These are phyloP conservation scores for Ciborinia camelliae DNA, from an alignment of 2,329 filamentous ascomycete genomes.

Conservation along the genomic window DNA sequence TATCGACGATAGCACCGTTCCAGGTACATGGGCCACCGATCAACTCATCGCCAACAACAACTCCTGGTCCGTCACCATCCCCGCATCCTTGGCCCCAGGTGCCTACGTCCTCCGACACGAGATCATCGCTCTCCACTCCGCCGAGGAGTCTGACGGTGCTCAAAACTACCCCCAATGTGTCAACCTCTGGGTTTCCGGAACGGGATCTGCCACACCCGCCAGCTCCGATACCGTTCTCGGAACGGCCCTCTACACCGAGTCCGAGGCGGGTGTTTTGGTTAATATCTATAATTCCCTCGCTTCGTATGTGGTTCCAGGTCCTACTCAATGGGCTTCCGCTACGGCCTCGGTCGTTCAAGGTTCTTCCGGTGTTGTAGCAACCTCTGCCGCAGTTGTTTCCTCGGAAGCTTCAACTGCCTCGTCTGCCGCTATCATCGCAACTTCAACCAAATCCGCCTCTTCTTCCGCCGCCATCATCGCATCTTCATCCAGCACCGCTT, in stretches of 20 bases:
- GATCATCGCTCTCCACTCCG: constrained; percentile 35
- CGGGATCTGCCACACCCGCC: constrained; percentile 40
- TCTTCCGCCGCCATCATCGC: not conserved
- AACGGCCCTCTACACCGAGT: constrained; percentile 42
- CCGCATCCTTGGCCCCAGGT: constrained; percentile 42
- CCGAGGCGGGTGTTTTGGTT: constrained; percentile 43
- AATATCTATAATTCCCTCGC: constrained; percentile 40
- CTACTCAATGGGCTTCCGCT: constrained; percentile 24
- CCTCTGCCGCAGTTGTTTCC: not conserved
- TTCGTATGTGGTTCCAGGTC: constrained; percentile 39
- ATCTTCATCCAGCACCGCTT: not conserved
- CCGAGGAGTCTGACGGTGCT: constrained; percentile 42
- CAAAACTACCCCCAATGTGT: constrained; percentile 52
- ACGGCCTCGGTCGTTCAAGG: not conserved
- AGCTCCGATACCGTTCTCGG: constrained; percentile 39
- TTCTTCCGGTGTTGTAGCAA: not conserved
- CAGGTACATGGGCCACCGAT: constrained; percentile 44
- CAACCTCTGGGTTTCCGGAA: constrained; percentile 47
- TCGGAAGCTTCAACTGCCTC: not conserved
- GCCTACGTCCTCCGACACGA: constrained; percentile 51
- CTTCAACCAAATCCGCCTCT: not conserved
- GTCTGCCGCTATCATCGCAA: not conserved
- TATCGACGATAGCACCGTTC: constrained; percentile 35
- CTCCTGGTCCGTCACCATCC: constrained; percentile 49
- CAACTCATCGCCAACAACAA: constrained; percentile 52